Percentiles rank a stretch among this genome's conserved stretches.
Conservation (phyloP, 768 basidiomycete genomes). For the Boletus rubroflammeus region DNA sequence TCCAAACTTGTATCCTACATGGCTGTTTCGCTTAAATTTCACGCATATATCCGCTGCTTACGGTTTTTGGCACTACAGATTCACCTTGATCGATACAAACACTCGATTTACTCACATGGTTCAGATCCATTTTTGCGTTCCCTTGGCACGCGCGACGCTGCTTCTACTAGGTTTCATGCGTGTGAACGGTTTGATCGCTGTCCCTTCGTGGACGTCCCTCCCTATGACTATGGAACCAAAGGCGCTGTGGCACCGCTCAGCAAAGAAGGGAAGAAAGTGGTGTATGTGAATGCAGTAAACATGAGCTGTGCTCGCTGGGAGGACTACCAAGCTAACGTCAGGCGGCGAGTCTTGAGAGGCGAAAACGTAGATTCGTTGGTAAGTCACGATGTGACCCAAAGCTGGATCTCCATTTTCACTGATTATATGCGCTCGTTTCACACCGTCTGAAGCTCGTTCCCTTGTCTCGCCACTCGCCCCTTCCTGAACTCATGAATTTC, state of each 20-base stretch:
- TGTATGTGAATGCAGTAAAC: slow-evolving; percentile 81
- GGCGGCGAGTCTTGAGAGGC: slow-evolving; percentile 37
- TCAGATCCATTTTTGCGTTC: slow-evolving; percentile 59
- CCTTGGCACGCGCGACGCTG: slow-evolving; percentile 58
- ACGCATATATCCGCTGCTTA: slow-evolving; percentile 12
- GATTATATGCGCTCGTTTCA: neutral
- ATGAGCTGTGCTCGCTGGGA: slow-evolving; percentile 61
- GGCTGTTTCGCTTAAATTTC: neutral
- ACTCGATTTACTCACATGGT: slow-evolving; percentile 53
- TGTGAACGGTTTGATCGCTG: slow-evolving; percentile 86
- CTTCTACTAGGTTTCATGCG: slow-evolving; percentile 82
- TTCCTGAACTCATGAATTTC: slow-evolving; percentile 81
- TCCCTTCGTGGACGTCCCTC: slow-evolving; percentile 47
- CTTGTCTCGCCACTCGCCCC: slow-evolving; percentile 79
- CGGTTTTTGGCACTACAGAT: slow-evolving; percentile 44
- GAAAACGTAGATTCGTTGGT: slow-evolving; percentile 65
- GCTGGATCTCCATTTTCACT: neutral
- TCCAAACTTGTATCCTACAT: neutral
- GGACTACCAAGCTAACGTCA: slow-evolving; percentile 43
- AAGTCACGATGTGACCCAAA: slow-evolving; percentile 10
- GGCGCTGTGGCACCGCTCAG: slow-evolving; percentile 31
- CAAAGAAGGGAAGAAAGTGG: slow-evolving; percentile 52
- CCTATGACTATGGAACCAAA: slow-evolving; percentile 13
- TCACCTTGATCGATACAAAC: slow-evolving; percentile 89
- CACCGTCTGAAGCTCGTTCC: slow-evolving; percentile 60